Base-by-base conservation (phyloP, 768 basidiomycete genomes). In the Auricularia heimuer region DNA sequence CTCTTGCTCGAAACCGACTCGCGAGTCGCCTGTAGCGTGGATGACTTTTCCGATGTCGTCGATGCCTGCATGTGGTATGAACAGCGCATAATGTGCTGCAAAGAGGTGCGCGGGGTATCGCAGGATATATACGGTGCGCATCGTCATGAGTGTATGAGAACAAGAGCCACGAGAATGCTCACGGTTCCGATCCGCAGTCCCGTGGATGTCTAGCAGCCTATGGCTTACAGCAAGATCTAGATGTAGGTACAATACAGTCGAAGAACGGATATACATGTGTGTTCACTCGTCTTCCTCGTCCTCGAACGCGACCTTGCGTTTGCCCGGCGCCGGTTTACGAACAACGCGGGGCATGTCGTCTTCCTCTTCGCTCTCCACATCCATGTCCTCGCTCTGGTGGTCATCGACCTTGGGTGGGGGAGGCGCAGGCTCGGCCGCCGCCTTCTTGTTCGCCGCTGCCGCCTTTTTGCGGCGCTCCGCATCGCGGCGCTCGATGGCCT, bases 351-450 rank as follows among this genome's bases (percentile, higher is more conserved):
- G 61, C 61, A 36, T 24, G 35, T 88, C 87, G 37, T 88, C 88
- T 44, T 79, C 75, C 63, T 85, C 85, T 67, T 88, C 88, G 68
- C 87, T 88, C 75, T 89, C 88, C 12, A 90, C 81, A 63, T 89
- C 88, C 84, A 89, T 88, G 18, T 79, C 83, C 54, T 77, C 80
- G 34, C 73, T 75, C 1, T 75, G 77, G 34, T 64, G 65, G 36
- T 63, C 68, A 39, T 70, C 70, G 35, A 68, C 73, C 12, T 70
- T 29, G 24, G 56, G 24, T 33, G 56, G 56, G 6, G 54, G 54
- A 7, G 29, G 56, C 12, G 29, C 29, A 10, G 56, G 8, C 29
- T 16, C 71, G 33, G 73, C 76, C 3, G 72, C 68, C 54, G 69
- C 71, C 67, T 77, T 72, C 33, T 71, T 73, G 61, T 66, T 72